phyloP scores from a whole-genome alignment of 108 stramenopile genomes.

The Skeletonema grethae region DNA sequence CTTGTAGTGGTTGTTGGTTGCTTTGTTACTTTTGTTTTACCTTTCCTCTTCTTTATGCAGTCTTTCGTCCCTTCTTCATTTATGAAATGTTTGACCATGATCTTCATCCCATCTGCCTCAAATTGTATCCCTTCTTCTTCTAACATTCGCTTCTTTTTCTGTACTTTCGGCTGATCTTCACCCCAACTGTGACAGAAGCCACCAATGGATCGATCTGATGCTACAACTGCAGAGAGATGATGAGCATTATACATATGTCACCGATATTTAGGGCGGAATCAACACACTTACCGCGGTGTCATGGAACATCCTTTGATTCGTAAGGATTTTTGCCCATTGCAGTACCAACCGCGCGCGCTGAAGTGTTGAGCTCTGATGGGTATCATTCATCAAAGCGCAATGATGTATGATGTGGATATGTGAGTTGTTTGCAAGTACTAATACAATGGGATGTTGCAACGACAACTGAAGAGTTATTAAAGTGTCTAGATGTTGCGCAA shows the following conservation, averaged over 20 bases:
- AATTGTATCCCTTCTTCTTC: conserved; percentile 44
- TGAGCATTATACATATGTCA: not conserved
- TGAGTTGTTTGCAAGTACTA: not conserved
- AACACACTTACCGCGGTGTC: conserved; percentile 27
- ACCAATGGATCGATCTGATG: conserved; percentile 46
- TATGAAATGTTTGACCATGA: conserved; percentile 28
- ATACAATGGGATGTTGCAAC: too few species aligned
- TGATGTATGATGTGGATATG: not conserved
- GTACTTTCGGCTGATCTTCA: conserved; percentile 23
- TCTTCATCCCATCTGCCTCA: conserved; percentile 28
- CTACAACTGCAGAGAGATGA: conserved; percentile 27
- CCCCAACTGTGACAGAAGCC: conserved; percentile 43
- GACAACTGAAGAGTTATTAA: too few species aligned
- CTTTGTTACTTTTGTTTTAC: not conserved
- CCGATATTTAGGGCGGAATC: not conserved
- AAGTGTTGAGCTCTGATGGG: conserved; percentile 26
- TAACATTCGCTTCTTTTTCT: conserved; percentile 32
- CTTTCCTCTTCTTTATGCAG: not conserved
- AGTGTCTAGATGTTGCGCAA: too few species aligned
- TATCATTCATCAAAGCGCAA: not conserved
- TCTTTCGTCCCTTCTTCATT: not conserved
- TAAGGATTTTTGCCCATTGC: conserved; percentile 45
- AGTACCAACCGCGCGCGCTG: conserved; percentile 43
- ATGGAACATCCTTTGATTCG: conserved; percentile 30
- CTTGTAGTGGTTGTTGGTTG: not conserved